Percentiles rank a stretch among this genome's conserved stretches.
Conservation (phyloP, 2,329 filamentous ascomycete genomes). For the Neurospora crassa region DNA sequence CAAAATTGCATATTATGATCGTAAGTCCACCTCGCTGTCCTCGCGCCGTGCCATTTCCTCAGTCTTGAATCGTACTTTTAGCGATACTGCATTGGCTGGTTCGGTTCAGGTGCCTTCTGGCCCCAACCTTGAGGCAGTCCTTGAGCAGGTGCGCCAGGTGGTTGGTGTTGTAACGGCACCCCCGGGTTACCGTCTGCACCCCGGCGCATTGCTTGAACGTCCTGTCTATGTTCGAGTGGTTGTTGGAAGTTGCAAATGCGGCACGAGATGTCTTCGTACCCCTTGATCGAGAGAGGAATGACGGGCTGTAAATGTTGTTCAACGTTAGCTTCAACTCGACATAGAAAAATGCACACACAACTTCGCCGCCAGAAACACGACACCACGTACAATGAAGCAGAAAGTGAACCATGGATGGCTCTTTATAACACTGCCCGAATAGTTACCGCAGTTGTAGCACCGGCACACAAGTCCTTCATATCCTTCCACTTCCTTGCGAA, state of each 20-base stretch:
- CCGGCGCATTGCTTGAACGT: conserved; percentile 43
- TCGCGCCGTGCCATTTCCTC: background rate
- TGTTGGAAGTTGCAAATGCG: conserved; percentile 70
- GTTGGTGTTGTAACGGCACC: conserved; percentile 27
- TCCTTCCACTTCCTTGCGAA: conserved; percentile 48
- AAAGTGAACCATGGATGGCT: conserved; percentile 68
- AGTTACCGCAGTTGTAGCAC: conserved; percentile 60
- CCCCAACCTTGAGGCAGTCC: conserved; percentile 25
- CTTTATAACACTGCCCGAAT: conserved; percentile 50
- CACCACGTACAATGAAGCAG: conserved; percentile 55
- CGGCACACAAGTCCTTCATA: conserved; percentile 54
- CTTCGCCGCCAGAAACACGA: background rate
- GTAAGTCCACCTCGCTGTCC: background rate
- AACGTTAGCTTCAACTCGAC: background rate
- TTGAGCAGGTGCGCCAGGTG: conserved; percentile 21
- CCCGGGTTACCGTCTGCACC: conserved; percentile 24
- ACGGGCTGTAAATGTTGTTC: conserved; percentile 42
- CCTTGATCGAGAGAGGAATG: conserved; percentile 58
- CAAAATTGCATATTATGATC: background rate
- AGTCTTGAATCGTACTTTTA: conserved; percentile 6
- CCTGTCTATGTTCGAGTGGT: conserved; percentile 47
- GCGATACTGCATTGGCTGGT: conserved; percentile 23
- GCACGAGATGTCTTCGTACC: conserved; percentile 62
- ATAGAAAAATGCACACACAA: background rate
- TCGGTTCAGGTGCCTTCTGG: conserved; percentile 10